These are phyloP conservation scores for Penicillium salamii DNA, from an alignment of 495 filamentous ascomycete genomes.

Conservation along the genomic window DNA sequence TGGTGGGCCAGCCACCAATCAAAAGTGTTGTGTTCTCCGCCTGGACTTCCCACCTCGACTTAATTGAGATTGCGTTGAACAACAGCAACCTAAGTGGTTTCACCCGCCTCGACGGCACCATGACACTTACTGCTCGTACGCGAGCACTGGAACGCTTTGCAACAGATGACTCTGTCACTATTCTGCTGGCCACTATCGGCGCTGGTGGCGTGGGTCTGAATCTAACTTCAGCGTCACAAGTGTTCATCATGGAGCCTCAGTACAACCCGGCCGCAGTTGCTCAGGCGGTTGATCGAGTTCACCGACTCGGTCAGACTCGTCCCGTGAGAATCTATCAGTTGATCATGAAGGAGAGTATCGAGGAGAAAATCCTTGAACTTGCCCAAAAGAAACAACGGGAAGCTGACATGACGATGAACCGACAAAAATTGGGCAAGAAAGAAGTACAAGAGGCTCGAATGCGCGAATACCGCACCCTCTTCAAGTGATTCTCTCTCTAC, in stretches of 20 bases:
- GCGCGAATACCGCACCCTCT: slow-evolving; percentile 77
- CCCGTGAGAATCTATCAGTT: slow-evolving; percentile 77
- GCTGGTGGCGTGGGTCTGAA: slow-evolving; percentile 93
- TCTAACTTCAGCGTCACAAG: slow-evolving; percentile 76
- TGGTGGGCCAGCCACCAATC: slow-evolving; percentile 62
- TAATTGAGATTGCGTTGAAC: slow-evolving; percentile 82
- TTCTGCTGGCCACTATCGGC: slow-evolving; percentile 87
- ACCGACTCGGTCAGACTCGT: slow-evolving; percentile 86
- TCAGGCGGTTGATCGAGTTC: slow-evolving; percentile 91
- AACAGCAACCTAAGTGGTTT: slow-evolving; percentile 59
- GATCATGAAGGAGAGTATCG: slow-evolving; percentile 86
- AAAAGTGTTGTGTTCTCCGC: slow-evolving; percentile 91
- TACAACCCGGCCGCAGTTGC: slow-evolving; percentile 95
- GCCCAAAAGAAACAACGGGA: slow-evolving; percentile 89
- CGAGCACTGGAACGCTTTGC: slow-evolving; percentile 73
- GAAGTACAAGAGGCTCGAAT: slow-evolving; percentile 75
- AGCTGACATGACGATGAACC: slow-evolving; percentile 79
- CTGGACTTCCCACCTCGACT: slow-evolving; percentile 92
- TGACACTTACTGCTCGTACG: slow-evolving; percentile 68
- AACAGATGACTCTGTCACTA: slow-evolving; percentile 64
- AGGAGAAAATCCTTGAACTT: slow-evolving; percentile 87
- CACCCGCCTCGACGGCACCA: slow-evolving; percentile 84
- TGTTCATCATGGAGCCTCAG: slow-evolving; percentile 97
- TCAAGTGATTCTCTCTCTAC: slow-evolving; percentile 54
- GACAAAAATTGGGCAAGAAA: slow-evolving; percentile 63